These are phyloP conservation scores for Auricularia auricula-judae DNA, from an alignment of 768 basidiomycete species.

Conservation along the genomic window DNA sequence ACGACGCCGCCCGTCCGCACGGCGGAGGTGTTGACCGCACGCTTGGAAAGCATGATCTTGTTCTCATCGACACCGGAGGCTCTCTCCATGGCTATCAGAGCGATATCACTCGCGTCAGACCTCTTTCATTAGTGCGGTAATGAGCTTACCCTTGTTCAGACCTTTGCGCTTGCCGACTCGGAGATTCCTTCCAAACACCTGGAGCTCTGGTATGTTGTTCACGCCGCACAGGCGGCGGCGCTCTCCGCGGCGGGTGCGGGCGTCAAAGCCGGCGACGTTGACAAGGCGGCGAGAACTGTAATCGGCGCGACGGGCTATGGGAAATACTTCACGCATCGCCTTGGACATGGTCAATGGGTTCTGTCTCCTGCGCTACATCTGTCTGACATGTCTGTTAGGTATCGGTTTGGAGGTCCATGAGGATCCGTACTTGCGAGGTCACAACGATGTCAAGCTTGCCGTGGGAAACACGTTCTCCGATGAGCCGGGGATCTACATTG, in stretches of 20 bases:
- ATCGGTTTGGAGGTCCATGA: conserved; percentile 83
- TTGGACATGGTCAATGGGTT: conserved; percentile 55
- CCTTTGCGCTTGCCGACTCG: conserved; percentile 52
- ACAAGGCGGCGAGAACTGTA: conserved; percentile 46
- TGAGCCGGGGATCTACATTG: conserved; percentile 71
- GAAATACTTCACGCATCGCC: conserved; percentile 64
- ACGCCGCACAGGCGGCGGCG: conserved; percentile 49
- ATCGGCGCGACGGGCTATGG: conserved; percentile 35
- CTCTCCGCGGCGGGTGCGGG: conserved; percentile 36
- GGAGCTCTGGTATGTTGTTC: conserved; percentile 55
- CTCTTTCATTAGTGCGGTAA: not conserved
- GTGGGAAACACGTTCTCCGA: conserved; percentile 69
- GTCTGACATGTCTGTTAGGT: conserved; percentile 28
- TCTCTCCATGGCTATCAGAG: conserved; percentile 63
- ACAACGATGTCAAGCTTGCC: conserved; percentile 44
- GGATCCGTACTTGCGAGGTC: conserved; percentile 67
- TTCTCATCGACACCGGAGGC: conserved; percentile 66
- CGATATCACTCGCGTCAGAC: conserved; percentile 65
- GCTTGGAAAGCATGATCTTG: conserved; percentile 47
- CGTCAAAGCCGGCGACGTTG: conserved; percentile 41
- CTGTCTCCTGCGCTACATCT: not conserved
- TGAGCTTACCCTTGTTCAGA: conserved; percentile 24
- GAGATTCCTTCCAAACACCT: conserved; percentile 41
- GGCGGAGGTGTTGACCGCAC: conserved; percentile 62
- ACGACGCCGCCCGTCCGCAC: conserved; percentile 80